Evolutionary conservation across 441 rosid species (phyloP).

Genomic region (Brassica hybrid): DNA sequence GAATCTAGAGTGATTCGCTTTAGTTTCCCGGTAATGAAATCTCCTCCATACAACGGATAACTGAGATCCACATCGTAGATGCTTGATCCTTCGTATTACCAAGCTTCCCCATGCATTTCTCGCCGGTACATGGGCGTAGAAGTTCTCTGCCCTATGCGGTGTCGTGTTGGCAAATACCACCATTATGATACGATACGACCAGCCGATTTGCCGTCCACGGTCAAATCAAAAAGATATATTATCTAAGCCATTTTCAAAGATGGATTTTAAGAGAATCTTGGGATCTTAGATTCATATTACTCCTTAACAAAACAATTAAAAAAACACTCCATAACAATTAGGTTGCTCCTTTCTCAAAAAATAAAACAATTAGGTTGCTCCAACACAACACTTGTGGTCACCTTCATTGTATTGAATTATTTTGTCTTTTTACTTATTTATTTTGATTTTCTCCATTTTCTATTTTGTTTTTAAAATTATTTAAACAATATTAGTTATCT

Average conservation of each 20-base stretch:
- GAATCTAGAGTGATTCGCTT: neutral
- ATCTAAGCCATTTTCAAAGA: neutral
- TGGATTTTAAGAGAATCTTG: neutral
- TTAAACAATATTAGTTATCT: neutral
- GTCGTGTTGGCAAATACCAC: neutral
- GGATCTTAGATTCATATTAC: neutral
- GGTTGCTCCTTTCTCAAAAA: too few species aligned
- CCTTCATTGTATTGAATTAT: neutral
- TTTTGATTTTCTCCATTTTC: neutral
- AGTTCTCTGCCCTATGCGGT: neutral
- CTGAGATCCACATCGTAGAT: neutral
- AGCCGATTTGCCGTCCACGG: neutral
- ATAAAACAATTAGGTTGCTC: neutral
- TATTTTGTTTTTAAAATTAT: neutral
- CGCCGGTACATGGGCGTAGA: neutral
- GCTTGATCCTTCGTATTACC: slow-evolving; percentile 1
- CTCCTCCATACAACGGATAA: neutral
- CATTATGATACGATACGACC: neutral
- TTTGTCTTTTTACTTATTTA: neutral
- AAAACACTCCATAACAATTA: too few species aligned
- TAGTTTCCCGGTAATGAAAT: neutral
- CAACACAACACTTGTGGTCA: neutral
- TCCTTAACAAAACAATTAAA: neutral
- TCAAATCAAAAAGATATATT: neutral
- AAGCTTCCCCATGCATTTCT: neutral